These are phyloP conservation scores for Aureobasidium sp. DNA, from an alignment of 2,329 filamentous ascomycete species.

Conservation along the genomic window DNA sequence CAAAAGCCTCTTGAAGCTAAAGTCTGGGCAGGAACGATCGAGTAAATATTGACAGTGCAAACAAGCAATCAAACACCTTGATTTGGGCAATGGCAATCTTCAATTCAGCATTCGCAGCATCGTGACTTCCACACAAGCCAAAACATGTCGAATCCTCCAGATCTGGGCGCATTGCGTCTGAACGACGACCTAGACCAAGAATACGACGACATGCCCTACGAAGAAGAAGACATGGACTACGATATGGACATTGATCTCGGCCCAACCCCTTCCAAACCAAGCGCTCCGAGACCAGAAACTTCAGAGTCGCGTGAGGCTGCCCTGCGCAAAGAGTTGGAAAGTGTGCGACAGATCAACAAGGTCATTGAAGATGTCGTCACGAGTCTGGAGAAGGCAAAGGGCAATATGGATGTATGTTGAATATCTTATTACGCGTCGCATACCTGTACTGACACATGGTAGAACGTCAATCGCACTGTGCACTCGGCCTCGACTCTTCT, in stretches of 20 bases:
- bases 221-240: constrained; percentile 19
- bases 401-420: constrained; percentile 76
- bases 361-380: constrained; percentile 83
- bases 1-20: background rate
- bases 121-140: background rate
- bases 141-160: constrained; percentile 34
- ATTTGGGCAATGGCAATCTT: constrained; percentile 4
- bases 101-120: background rate
- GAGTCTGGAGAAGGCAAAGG: constrained; percentile 75
- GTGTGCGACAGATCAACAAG: constrained; percentile 86
- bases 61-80: constrained; percentile 19
- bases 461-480: constrained; percentile 90
- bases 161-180: constrained; percentile 45
- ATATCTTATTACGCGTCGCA: constrained; percentile 8
- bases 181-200: constrained; percentile 61
- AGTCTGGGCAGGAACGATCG: background rate
- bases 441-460: constrained; percentile 17
- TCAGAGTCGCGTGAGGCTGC: constrained; percentile 77
- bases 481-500: constrained; percentile 88
- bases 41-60: constrained; percentile 19
- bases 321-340: constrained; percentile 82
- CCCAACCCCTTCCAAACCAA: constrained; percentile 11
- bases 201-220: constrained; percentile 46
- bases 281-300: constrained; percentile 50
- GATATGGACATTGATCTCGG: constrained; percentile 19